Base-by-base conservation (phyloP, 495 filamentous ascomycete genomes). In the Penicillium angulare region DNA sequence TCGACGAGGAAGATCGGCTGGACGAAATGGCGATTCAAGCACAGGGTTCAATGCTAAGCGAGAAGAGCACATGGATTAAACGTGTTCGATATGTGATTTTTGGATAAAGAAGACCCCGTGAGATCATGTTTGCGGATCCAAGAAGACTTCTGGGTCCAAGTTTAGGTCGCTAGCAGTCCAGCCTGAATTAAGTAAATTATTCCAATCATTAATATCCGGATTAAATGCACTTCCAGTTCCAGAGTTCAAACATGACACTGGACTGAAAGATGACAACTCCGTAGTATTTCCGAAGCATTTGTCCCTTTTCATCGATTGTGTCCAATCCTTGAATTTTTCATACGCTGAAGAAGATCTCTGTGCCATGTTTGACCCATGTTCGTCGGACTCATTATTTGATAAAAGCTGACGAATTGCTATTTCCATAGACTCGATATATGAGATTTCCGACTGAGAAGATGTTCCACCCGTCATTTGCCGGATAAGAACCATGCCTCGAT, bases 1-100 rank as follows among this genome's bases (percentile, higher is more conserved):
- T 65, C 24, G 63, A 65, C 26, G 59, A 65, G 21, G 54, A 63
- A 39, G 63, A 65, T 22, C 51, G 50, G 13, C 27, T 60, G 10
- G 35, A 60, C 9, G 47, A 32, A 1, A 48, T 57, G 31, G 38
- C 46, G 7, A n/a, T 35, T 5, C 42, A 55, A 24, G 42, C 48
- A 12, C 36, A 24, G n/a, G 27, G 17, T 3, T 13, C 43, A 44
- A 36, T 43, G 16, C 32, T 50, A 12, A 16, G 29, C 15, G 26
- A 34, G 4, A 47, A 50, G 17, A 18, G n/a, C 3, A 47, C 35
- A 13, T 60, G 57, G 57, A 23, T 48, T 3, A 60, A 60, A n/a
- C 53, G 57, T 2, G 50, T 29, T 21, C 50, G 44, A 22, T 60
- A 60, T 23, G 21, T 57, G 42, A 15, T 60, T 12, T 57, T 60